These are phyloP conservation scores for Solanum ossicruentum DNA, from an alignment of 257 asterid genomes.

Conservation along the genomic window DNA sequence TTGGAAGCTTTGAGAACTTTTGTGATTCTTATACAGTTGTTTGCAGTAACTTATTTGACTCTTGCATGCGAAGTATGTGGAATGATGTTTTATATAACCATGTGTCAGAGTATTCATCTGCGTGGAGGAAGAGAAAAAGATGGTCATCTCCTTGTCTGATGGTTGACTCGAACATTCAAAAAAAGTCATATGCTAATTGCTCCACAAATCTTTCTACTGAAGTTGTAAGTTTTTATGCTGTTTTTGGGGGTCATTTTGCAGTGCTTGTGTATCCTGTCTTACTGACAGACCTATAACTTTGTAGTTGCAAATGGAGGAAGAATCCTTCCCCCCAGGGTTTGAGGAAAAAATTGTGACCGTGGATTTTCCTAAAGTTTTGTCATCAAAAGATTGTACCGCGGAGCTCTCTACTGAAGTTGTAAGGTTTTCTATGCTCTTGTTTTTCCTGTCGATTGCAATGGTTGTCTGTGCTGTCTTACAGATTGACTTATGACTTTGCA, in stretches of 20 bases:
- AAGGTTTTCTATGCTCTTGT: slow-evolving; percentile 14
- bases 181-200: slow-evolving; percentile 10
- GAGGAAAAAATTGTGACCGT: slow-evolving; percentile 20
- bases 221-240: slow-evolving; percentile 30
- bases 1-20: slow-evolving; percentile 77
- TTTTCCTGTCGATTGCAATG: not conserved
- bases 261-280: slow-evolving; percentile 8
- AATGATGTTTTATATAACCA: slow-evolving; percentile 58
- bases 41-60: slow-evolving; percentile 36
- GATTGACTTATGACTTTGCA: slow-evolving; percentile 23
- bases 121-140: slow-evolving; percentile 69
- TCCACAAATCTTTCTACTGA: slow-evolving; percentile 25
- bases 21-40: slow-evolving; percentile 32
- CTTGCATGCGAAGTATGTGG: slow-evolving; percentile 78
- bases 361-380: slow-evolving; percentile 10
- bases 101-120: slow-evolving; percentile 50
- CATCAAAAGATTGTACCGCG: slow-evolving; percentile 10
- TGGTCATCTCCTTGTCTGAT: slow-evolving; percentile 36
- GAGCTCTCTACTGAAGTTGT: slow-evolving; percentile 36
- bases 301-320: slow-evolving; percentile 32
- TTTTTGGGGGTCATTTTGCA: slow-evolving; percentile 1
- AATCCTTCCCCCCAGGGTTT: slow-evolving; percentile 61
- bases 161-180: slow-evolving; percentile 12
- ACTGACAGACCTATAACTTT: slow-evolving; percentile 17
- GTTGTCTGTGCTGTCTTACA: slow-evolving; percentile 9